Evolutionary conservation across 176 grass and related monocot species (phyloP).

Genomic region (Rhynchospora tenuis): DNA sequence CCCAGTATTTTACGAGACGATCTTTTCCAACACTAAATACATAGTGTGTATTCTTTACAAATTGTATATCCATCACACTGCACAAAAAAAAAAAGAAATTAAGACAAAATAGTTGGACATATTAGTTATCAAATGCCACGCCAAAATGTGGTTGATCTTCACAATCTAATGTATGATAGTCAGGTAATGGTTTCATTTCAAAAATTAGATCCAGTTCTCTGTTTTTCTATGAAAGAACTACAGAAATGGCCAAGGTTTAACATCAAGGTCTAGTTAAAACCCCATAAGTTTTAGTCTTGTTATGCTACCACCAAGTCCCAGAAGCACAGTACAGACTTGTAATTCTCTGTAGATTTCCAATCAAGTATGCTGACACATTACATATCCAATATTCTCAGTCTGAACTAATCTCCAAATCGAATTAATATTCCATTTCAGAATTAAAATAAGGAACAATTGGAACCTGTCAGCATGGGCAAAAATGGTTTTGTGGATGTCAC

Average conservation of each 20-base stretch:
- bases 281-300: neutral
- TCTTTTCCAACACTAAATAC: constrained; percentile 98
- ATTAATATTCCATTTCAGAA: neutral
- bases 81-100: constrained; percentile 21
- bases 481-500: constrained; percentile 83
- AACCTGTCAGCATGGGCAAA: constrained; percentile 91
- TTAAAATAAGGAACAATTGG: neutral
- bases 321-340: neutral
- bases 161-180: neutral
- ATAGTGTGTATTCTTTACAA: constrained; percentile 88
- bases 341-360: neutral
- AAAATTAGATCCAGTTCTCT: neutral
- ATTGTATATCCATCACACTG: constrained; percentile 96
- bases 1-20: constrained; percentile 86
- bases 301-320: neutral
- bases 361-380: neutral
- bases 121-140: neutral
- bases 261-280: neutral
- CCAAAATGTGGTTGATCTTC: neutral
- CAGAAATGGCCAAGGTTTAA: neutral
- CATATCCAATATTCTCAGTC: neutral
- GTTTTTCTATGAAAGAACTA: neutral
- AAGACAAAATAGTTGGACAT: neutral
- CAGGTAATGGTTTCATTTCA: neutral
- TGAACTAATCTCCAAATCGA: neutral